Conservation (phyloP, 148 eudicot species). For the Arbutus unedo region DNA sequence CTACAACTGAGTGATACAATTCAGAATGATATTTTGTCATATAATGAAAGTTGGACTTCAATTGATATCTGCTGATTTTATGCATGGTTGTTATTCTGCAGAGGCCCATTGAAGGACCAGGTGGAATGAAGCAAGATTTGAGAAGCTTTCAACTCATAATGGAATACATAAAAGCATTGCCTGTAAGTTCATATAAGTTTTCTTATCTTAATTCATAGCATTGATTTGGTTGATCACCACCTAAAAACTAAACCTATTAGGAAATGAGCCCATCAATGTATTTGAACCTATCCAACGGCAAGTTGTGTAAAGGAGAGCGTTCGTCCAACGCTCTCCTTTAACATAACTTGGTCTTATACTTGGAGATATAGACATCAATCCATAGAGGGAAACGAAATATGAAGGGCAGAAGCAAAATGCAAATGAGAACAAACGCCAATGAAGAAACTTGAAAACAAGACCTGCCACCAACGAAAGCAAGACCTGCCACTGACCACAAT, state of each 20-base stretch:
- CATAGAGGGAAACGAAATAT: background rate
- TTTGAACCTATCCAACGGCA: background rate
- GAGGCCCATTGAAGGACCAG: slow-evolving; percentile 72
- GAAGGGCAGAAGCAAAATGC: background rate
- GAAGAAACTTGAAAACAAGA: background rate
- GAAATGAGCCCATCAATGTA: background rate
- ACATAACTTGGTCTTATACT: background rate
- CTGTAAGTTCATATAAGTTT: slow-evolving; percentile 45
- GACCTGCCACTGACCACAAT: background rate
- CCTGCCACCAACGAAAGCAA: background rate
- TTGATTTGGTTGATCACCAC: background rate
- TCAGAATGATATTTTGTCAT: background rate
- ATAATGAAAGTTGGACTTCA: background rate
- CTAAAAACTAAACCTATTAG: background rate
- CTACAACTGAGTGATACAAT: background rate
- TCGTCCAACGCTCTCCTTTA: background rate
- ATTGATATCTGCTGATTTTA: slow-evolving; percentile 13
- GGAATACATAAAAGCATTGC: slow-evolving; percentile 91
- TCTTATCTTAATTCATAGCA: background rate
- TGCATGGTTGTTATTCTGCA: slow-evolving; percentile 31
- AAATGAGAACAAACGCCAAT: background rate
- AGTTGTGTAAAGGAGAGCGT: no score
- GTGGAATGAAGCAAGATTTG: slow-evolving; percentile 62
- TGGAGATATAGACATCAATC: background rate
- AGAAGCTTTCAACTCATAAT: slow-evolving; percentile 81